These are phyloP conservation scores for Camelina sativa DNA, from an alignment of 345 rosid species.

Conservation along the genomic window DNA sequence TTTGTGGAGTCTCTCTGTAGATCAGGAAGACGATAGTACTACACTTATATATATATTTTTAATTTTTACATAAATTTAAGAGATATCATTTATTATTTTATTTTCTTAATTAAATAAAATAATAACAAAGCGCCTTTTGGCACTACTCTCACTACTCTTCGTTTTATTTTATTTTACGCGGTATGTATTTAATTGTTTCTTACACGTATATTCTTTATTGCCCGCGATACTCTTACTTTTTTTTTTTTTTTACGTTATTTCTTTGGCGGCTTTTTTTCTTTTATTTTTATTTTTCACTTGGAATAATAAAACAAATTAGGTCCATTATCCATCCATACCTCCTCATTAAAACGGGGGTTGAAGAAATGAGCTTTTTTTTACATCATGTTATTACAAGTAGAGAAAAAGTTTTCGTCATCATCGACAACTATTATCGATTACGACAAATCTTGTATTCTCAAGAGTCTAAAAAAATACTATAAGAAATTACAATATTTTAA, in stretches of 20 bases:
- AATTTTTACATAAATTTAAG: not conserved
- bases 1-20: conserved; percentile 46
- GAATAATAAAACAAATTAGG: not conserved
- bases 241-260: conserved; percentile 24
- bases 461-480: not conserved
- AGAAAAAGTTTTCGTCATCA: conserved; percentile 13
- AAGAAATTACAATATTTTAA: no score
- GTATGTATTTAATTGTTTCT: conserved; percentile 27
- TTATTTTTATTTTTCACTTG: not conserved
- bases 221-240: not conserved
- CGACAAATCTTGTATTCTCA: conserved; percentile 21
- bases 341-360: not conserved
- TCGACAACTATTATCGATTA: conserved; percentile 39
- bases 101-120: not conserved
- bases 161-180: conserved; percentile 30
- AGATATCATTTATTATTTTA: not conserved
- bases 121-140: conserved; percentile 40
- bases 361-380: no score
- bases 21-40: conserved; percentile 12
- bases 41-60: no score
- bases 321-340: conserved; percentile 33
- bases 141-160: conserved; percentile 38
- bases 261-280: not conserved
- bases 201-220: conserved; percentile 31
- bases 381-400: not conserved